Evolutionary conservation across 805 yeast species (phyloP), one percentile per base, ranked within the genome.

Genomic region (Yarrowia sp.): DNA sequence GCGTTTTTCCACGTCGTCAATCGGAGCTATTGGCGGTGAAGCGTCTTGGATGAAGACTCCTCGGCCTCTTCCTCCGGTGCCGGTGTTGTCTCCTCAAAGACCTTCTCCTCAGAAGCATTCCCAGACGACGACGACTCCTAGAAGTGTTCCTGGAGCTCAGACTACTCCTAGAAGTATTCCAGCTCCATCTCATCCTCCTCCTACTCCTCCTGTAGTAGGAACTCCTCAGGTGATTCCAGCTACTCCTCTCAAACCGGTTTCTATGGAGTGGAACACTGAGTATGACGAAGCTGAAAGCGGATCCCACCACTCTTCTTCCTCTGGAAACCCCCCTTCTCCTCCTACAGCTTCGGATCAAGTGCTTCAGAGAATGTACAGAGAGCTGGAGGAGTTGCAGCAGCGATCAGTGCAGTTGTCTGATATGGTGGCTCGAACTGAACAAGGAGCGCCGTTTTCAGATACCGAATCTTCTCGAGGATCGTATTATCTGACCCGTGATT

Each of bases 311-410:
- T 38, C 60, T 11, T 55, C 61, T 3, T 39, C 36, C 8, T 41
- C 61, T 15, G 36, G 47, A n/a, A 55, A 55, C 61, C 45, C 47
- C 15, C 47, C 61, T 11, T 31, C 47, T 31, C 61, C 61, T 15
- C 61, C 61, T 14, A 39, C 61, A 3, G 43, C 64, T 1, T 58
- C 64, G 13, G 71, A 69, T 11, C 35, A 53, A 48, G 66, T 70
- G 17, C 66, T 70, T 28, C 64, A 64, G 38, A 67, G 69, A 42
- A 70, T 70, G 71, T 68, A 69, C 67, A 60, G 48, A 4, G 72
- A 69, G 36, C 45, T 70, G 57, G 69, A 67, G 28, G 68, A 68
- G 53, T 65, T 70, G 31, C 70, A 69, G 48, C 48, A 58, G 48
- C 60, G 67, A 35, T 67, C 72, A 1, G 68, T 65, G 7, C 57